phyloP scores from a whole-genome alignment of 257 asterid species.

The Datura wrightii region DNA sequence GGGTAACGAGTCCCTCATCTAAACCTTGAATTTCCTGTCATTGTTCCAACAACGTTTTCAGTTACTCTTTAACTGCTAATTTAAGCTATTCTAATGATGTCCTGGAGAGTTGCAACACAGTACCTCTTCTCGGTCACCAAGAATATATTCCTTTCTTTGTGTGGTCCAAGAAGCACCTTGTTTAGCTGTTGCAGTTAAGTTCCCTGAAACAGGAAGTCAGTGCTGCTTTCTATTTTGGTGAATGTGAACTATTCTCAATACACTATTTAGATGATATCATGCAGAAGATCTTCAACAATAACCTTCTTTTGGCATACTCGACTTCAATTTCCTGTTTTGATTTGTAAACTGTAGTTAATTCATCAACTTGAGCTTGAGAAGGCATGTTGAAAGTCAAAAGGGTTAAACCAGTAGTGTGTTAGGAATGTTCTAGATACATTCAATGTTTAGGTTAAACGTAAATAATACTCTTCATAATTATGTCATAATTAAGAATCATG shows the following conservation, averaged over 20 bases:
- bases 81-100: neutral
- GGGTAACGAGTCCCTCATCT: conserved; percentile 8
- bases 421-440: neutral
- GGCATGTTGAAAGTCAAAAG: neutral
- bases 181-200: neutral
- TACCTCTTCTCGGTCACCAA: neutral
- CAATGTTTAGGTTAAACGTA: neutral
- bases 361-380: neutral
- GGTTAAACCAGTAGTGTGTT: neutral
- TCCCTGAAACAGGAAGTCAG: neutral
- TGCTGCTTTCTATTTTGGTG: neutral
- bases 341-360: neutral
- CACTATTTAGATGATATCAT: conserved; percentile 11
- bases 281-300: conserved; percentile 13
- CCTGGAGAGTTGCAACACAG: neutral
- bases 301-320: neutral
- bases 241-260: neutral
- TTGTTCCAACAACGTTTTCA: neutral
- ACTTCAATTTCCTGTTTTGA: conserved; percentile 5
- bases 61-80: neutral
- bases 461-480: neutral
- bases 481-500: neutral
- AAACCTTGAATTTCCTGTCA: neutral
- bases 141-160: neutral
- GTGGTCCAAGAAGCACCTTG: conserved; percentile 5